These are phyloP conservation scores for Mucor ambiguus DNA, from an alignment of 371 early-diverging fungal genomes.

Conservation along the genomic window DNA sequence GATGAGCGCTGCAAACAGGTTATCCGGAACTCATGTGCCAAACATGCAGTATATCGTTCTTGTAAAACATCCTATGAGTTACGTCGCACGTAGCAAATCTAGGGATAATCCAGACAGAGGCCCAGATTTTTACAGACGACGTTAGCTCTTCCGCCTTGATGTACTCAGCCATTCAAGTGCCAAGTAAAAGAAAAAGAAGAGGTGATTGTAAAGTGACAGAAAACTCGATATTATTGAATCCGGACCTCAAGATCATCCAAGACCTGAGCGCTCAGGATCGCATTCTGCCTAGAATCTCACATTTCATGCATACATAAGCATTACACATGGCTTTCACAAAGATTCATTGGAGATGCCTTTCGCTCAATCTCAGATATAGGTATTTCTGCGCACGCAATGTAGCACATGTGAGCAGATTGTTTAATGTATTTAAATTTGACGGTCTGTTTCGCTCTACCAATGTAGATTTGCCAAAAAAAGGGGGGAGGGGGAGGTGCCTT, in stretches of 20 bases:
- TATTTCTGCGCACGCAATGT: background rate
- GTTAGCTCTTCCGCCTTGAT: background rate
- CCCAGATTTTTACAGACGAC: background rate
- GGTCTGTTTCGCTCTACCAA: background rate
- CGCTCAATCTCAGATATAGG: background rate
- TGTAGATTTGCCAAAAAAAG: background rate
- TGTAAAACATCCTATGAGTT: background rate
- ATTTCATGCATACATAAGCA: background rate
- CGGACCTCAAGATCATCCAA: background rate
- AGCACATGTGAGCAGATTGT: background rate
- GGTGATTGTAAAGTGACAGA: background rate
- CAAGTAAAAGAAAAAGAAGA: background rate
- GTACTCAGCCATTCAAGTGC: too few species aligned
- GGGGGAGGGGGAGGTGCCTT: too few species aligned
- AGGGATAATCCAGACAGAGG: background rate
- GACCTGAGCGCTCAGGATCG: background rate
- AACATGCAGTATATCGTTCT: background rate
- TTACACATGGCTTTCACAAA: background rate
- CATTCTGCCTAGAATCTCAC: background rate
- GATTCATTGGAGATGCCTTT: background rate
- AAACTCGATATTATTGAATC: background rate
- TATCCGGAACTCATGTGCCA: too few species aligned
- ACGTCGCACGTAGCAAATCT: background rate
- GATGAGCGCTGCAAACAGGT: too few species aligned
- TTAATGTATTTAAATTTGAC: background rate